Evolutionary conservation across 371 early-diverging fungal species (phyloP), one percentile per base, ranked within the genome.

Genomic region (Apophysomyces ossiformis): DNA sequence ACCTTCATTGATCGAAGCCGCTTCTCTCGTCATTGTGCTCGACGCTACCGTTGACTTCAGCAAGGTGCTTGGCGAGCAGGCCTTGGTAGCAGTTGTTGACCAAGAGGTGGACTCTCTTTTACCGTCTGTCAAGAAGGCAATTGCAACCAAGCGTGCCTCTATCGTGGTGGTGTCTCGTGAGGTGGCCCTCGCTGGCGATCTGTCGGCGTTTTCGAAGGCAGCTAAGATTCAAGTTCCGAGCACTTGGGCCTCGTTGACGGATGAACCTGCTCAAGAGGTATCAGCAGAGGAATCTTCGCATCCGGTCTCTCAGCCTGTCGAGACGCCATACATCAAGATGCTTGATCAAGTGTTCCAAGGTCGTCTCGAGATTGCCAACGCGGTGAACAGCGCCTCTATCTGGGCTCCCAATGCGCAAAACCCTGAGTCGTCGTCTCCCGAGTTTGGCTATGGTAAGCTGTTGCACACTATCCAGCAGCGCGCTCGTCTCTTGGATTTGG

Each of bases 391-490:
- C 63, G 77, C 77, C 0, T 83, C 83, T 57, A 41, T 83, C 37
- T 83, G 83, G 83, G 69, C 79, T 43, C 76, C 74, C 38, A 64
- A 74, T 65, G 67, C 74, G 13, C 63, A 75, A n/a, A 60, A 77
- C 39, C 73, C 74, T 11, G 70, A 73, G 60, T 72, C 84, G n/a
- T 80, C 89, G 45, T 87, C 86, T 47, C 94, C 93, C 56, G 94
- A 94, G 80, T 95, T 88, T 75, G 96, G 95, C 37, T 93, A 92
- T 65, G 95, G 95, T 64, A 82, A 85, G 59, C 74, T 93, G 46
- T 67, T 93, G 15, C 84, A 84, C 59, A 83, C 86, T 69, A 82
- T 90, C 66, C 92, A 90, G 69, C 78, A 85, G 61, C 94, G 94
- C 59, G 72, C 83, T 56, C 87, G 87, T 44, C 88, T 92, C 66